A percentile compares a stretch with the other conserved stretches of the same genome.
Conservation (phyloP, 2,329 filamentous ascomycete species). For the Exophiala bonariae region DNA sequence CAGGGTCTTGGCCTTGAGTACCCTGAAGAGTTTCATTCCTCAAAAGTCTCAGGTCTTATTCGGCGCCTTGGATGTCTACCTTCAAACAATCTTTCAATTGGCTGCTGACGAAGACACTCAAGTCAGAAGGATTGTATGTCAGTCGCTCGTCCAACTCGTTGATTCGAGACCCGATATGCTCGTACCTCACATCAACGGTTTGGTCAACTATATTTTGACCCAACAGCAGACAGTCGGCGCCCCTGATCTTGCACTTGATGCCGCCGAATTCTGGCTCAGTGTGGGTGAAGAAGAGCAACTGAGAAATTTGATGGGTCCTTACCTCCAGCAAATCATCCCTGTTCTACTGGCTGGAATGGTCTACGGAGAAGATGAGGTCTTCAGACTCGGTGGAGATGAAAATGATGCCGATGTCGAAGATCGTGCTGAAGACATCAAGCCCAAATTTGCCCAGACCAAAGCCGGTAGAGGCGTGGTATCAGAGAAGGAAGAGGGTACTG, state of each 20-base stretch:
- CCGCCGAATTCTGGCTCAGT: conserved; percentile 95
- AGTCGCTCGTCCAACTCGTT: conserved; percentile 87
- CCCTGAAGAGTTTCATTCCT: conserved; percentile 89
- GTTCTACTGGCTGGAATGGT: conserved; percentile 93
- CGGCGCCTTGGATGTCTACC: conserved; percentile 74
- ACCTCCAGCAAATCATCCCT: conserved; percentile 81
- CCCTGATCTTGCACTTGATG: conserved; percentile 86
- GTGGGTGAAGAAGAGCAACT: conserved; percentile 84
- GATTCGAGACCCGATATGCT: conserved; percentile 90
- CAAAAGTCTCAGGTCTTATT: conserved; percentile 80
- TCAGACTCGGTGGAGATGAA: conserved; percentile 76
- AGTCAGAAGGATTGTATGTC: conserved; percentile 88
- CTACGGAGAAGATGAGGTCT: conserved; percentile 91
- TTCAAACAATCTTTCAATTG: conserved; percentile 80
- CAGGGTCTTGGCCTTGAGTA: conserved; percentile 73
- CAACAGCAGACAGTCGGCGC: conserved; percentile 83
- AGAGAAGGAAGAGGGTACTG: conserved; percentile 29
- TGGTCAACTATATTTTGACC: conserved; percentile 89
- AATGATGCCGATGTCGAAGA: conserved; percentile 93
- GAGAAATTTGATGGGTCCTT: conserved; percentile 73
- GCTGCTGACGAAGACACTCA: conserved; percentile 75
- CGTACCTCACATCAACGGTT: conserved; percentile 77
- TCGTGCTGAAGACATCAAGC: conserved; percentile 85
- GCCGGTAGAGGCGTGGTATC: conserved; percentile 52
- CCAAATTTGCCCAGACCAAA: conserved; percentile 78